phyloP scores from a whole-genome alignment of 345 rosid genomes.

The Citrus unshiu region DNA sequence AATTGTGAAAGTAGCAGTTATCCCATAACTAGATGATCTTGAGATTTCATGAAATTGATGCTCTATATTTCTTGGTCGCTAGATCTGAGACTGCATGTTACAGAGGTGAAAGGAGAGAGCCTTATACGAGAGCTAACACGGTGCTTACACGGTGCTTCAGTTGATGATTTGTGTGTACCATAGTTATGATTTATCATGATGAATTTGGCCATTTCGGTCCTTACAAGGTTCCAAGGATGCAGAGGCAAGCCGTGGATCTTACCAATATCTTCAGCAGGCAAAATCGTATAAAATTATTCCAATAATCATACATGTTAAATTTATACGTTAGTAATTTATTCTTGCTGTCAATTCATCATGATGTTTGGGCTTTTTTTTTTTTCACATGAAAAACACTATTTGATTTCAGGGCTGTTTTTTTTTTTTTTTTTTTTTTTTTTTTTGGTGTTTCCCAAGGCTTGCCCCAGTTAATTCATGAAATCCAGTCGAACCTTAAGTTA shows the following conservation, averaged over 20 bases:
- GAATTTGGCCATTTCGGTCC: background rate
- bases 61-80: background rate
- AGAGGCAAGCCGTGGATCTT: background rate
- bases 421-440: background rate
- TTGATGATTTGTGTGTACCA: background rate
- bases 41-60: background rate
- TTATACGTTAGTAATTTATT: background rate
- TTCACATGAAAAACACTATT: background rate
- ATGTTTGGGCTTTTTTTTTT: background rate
- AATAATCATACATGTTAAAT: background rate
- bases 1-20: background rate
- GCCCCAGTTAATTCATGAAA: background rate
- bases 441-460: background rate
- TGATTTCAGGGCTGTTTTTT: background rate
- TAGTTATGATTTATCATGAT: background rate
- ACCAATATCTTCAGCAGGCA: background rate
- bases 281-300: background rate
- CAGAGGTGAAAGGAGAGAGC: background rate
- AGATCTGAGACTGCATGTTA: background rate
- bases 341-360: background rate
- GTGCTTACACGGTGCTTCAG: background rate
- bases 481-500: constrained; percentile 1
- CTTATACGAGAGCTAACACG: background rate
- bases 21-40: background rate
- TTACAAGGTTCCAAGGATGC: background rate